Evolutionary conservation across 2,329 filamentous ascomycete genomes (phyloP).

Genomic region (Periconia sp.): DNA sequence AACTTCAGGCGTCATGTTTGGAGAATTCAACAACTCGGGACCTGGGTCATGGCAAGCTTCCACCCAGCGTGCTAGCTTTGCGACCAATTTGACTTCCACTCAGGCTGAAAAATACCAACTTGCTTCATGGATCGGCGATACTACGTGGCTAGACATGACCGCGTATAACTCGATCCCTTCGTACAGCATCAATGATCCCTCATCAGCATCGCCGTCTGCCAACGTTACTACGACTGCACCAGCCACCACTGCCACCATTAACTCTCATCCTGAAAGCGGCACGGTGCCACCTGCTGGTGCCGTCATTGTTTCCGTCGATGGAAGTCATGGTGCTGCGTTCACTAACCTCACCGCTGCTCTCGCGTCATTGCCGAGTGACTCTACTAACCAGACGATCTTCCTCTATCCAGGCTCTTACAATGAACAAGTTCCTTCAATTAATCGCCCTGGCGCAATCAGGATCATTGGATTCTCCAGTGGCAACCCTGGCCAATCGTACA

Average conservation of each 20-base stretch:
- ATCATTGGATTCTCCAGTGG: conserved; percentile 65
- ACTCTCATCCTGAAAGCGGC: conserved; percentile 53
- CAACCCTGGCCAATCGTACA: conserved; percentile 48
- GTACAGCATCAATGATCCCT: no score
- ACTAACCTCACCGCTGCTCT: conserved; percentile 45
- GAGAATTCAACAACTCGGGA: conserved; percentile 42
- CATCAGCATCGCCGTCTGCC: no score
- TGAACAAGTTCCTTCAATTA: conserved; percentile 62
- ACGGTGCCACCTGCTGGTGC: conserved; percentile 49
- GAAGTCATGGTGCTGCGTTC: conserved; percentile 35
- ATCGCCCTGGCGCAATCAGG: conserved; percentile 56
- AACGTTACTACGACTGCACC: no score
- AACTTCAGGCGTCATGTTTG: conserved; percentile 44
- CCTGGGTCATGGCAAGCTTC: conserved; percentile 39
- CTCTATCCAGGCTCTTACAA: conserved; percentile 63
- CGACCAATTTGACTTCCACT: conserved; percentile 42
- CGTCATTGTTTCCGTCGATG: conserved; percentile 49
- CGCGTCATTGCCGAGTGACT: conserved; percentile 43
- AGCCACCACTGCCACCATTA: no score
- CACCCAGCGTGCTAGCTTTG: conserved; percentile 46
- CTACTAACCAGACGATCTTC: conserved; percentile 62
- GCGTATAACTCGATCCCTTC: conserved; percentile 49
- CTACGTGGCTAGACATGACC: conserved; percentile 51
- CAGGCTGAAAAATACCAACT: conserved; percentile 47
- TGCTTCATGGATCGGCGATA: conserved; percentile 48